phyloP scores from a whole-genome alignment of 2,329 filamentous ascomycete species.

The Fusarium oxysporum region DNA sequence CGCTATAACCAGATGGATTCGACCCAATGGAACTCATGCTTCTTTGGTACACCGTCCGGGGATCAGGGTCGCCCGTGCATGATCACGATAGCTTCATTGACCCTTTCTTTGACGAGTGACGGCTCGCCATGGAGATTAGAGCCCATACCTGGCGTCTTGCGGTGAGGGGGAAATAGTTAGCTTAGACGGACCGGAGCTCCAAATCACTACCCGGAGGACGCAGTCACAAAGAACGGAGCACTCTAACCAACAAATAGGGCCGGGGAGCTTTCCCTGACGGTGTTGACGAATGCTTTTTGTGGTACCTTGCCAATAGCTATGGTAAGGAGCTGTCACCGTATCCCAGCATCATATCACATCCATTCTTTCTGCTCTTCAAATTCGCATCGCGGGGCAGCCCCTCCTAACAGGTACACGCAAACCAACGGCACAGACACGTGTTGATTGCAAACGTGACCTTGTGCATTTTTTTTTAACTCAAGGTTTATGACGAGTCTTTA shows the following conservation, averaged over 20 bases:
- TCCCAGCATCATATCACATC: constrained; percentile 15
- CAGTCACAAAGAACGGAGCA: constrained; percentile 7
- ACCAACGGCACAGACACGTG: constrained; percentile 45
- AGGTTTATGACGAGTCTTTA: constrained; percentile 3
- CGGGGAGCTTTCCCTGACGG: neutral
- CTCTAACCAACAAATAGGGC: neutral
- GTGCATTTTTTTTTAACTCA: constrained; percentile 32
- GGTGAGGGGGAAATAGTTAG: constrained; percentile 28
- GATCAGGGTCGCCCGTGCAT: constrained; percentile 43
- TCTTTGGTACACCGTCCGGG: constrained; percentile 25
- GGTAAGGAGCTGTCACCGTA: constrained; percentile 17
- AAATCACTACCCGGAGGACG: constrained; percentile 23
- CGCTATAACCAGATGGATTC: constrained; percentile 15
- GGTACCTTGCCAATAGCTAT: constrained; percentile 10
- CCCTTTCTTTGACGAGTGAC: constrained; percentile 30
- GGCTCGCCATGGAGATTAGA: constrained; percentile 24
- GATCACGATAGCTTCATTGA: constrained; percentile 44
- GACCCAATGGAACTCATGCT: constrained; percentile 16
- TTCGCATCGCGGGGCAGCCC: constrained; percentile 17
- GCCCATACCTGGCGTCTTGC: constrained; percentile 36
- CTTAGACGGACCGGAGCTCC: constrained; percentile 27
- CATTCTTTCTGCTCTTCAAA: constrained; percentile 2
- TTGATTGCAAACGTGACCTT: constrained; percentile 40
- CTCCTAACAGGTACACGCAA: constrained; percentile 37
- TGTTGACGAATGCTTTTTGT: neutral